A percentile compares a stretch with the other conserved stretches of the same genome.
These are phyloP conservation scores for Circinella umbellata DNA, from an alignment of 371 early-diverging fungal genomes.

Conservation along the genomic window DNA sequence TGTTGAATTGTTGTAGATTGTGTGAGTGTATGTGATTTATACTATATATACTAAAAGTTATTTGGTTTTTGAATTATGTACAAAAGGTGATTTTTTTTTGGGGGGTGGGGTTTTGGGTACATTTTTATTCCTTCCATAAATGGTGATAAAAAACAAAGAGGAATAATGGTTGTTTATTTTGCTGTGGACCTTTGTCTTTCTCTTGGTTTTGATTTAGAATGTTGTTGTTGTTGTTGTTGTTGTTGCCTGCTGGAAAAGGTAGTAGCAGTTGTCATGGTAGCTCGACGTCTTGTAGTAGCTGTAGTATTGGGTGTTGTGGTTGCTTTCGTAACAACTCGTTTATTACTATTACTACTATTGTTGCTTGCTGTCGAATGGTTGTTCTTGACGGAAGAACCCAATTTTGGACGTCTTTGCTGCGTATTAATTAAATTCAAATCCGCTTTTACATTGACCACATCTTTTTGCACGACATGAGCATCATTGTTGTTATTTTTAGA, in stretches of 20 bases:
- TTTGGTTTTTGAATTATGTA: too few relatives aligned
- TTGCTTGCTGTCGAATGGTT: too few relatives aligned
- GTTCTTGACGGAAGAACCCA: neutral
- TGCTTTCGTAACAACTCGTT: too few relatives aligned
- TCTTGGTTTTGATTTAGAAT: neutral
- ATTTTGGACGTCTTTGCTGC: neutral
- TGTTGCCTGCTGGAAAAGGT: neutral
- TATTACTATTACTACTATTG: too few relatives aligned
- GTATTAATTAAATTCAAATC: too few relatives aligned
- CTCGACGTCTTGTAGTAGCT: neutral
- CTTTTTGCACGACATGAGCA: neutral
- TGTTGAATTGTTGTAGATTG: too few relatives aligned
- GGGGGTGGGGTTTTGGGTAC: too few relatives aligned
- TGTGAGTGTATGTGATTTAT: too few relatives aligned
- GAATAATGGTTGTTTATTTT: neutral
- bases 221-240: constrained; percentile 6
- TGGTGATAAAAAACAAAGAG: neutral
- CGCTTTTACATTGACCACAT: neutral
- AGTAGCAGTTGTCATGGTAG: neutral
- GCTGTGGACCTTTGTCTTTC: neutral
- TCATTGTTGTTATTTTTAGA: neutral
- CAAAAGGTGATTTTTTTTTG: too few relatives aligned
- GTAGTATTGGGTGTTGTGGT: neutral
- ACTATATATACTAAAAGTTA: too few relatives aligned
- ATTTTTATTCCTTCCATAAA: too few relatives aligned